These are phyloP conservation scores for Hymenochaete sp. DNA, from an alignment of 1,284 basidiomycete genomes.

Conservation along the genomic window DNA sequence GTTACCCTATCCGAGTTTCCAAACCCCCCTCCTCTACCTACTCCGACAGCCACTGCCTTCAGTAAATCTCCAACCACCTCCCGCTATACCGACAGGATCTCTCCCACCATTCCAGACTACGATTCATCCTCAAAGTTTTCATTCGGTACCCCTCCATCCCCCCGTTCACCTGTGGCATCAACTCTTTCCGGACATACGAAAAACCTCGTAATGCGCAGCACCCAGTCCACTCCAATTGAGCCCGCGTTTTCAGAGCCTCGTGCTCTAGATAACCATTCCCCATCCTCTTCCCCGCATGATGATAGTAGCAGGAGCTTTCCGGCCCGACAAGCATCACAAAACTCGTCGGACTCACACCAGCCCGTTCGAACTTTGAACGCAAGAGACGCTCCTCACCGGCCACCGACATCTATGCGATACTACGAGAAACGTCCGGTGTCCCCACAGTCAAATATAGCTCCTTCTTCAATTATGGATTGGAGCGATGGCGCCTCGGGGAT, in stretches of 20 bases:
- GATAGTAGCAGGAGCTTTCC: background rate
- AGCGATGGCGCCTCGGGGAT: constrained; percentile 54
- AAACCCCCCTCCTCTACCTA: constrained; percentile 30
- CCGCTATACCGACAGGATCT: constrained; percentile 15
- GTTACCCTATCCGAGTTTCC: constrained; percentile 36
- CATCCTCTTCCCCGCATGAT: background rate
- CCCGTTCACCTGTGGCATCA: constrained; percentile 8
- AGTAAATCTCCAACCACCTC: constrained; percentile 14
- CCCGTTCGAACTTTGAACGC: background rate
- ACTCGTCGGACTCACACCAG: background rate
- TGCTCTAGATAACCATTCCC: no score
- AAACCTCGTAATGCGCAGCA: constrained; percentile 1
- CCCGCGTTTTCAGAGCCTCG: background rate
- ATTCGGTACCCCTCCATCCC: constrained; percentile 3
- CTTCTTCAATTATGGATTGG: constrained; percentile 39
- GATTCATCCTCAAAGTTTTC: constrained; percentile 3
- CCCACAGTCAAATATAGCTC: constrained; percentile 17
- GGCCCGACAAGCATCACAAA: background rate
- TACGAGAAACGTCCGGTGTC: constrained; percentile 18
- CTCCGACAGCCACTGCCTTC: constrained; percentile 22
- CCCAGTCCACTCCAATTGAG: background rate
- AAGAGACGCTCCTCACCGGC: constrained; percentile 2
- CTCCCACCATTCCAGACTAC: constrained; percentile 13
- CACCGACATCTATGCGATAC: background rate
- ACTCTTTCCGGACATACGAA: background rate